Evolutionary conservation across 2,329 filamentous ascomycete genomes (phyloP).

Genomic region (Pseudocercospora fuligena): DNA sequence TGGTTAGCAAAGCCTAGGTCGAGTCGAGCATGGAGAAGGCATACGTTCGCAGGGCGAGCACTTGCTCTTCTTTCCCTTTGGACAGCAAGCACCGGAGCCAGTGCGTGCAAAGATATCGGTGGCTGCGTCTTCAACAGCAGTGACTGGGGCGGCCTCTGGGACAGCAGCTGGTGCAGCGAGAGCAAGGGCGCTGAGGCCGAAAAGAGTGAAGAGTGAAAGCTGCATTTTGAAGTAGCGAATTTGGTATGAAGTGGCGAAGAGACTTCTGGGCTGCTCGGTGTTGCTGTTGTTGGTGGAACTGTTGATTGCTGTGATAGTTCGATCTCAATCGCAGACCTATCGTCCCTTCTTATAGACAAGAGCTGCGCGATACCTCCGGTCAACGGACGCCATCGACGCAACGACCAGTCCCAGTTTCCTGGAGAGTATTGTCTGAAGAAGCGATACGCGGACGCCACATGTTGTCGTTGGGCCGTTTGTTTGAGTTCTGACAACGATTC

Average conservation of each 20-base stretch:
- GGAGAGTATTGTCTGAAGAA: neutral
- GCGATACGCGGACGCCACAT: neutral
- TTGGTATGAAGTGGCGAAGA: neutral
- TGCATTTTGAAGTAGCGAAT: constrained; percentile 12
- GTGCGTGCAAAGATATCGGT: neutral
- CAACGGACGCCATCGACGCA: neutral
- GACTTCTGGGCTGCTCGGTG: neutral
- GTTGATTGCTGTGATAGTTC: neutral
- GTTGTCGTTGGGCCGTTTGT: neutral
- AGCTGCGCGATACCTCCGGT: neutral
- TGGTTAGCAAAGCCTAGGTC: neutral
- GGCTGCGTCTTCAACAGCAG: neutral
- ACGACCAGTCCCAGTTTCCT: neutral
- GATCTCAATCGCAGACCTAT: neutral
- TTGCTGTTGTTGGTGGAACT: neutral
- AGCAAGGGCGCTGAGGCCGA: constrained; percentile 13
- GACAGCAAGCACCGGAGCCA: constrained; percentile 5
- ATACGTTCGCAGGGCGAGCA: neutral
- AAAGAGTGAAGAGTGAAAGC: constrained; percentile 14
- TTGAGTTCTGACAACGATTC: neutral
- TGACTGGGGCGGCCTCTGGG: constrained; percentile 8
- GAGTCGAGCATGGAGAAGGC: neutral
- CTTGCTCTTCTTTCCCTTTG: neutral
- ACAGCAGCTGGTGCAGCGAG: constrained; percentile 14
- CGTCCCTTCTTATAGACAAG: neutral